These are phyloP conservation scores for Blumeria graminis DNA, from an alignment of 2,329 filamentous ascomycete genomes.

Conservation along the genomic window DNA sequence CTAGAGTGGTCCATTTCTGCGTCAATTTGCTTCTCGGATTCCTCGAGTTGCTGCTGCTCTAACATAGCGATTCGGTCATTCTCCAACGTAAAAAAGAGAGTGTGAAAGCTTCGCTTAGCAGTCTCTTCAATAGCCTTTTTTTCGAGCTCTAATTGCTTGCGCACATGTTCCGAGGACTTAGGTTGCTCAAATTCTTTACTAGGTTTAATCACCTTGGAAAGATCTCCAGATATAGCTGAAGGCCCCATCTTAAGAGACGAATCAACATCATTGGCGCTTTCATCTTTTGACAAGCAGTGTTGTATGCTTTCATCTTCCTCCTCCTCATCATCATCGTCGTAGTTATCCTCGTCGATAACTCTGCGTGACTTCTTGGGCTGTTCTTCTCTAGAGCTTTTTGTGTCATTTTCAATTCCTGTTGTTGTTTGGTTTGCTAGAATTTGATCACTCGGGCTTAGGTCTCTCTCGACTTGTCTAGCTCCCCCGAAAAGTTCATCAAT, in stretches of 20 bases:
- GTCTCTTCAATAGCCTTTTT: constrained; percentile 78
- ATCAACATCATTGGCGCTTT: constrained; percentile 26
- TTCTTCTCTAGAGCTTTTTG: constrained; percentile 24
- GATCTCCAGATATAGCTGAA: constrained; percentile 29
- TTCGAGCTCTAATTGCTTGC: constrained; percentile 79
- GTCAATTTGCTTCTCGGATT: constrained; percentile 87
- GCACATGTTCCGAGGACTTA: constrained; percentile 63
- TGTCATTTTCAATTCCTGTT: constrained; percentile 27
- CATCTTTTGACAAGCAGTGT: constrained; percentile 26
- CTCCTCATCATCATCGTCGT: constrained; percentile 65
- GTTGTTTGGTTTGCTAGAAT: constrained; percentile 16
- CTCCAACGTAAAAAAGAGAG: constrained; percentile 83
- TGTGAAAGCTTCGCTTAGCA: constrained; percentile 75
- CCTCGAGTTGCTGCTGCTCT: constrained; percentile 89
- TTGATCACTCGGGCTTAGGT: constrained; percentile 10
- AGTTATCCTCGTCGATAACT: constrained; percentile 64
- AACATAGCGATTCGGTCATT: constrained; percentile 91
- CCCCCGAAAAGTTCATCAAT: constrained; percentile 51
- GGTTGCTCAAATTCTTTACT: constrained; percentile 32
- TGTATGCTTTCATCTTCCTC: constrained; percentile 35
- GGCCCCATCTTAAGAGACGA: constrained; percentile 48
- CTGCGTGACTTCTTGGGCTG: constrained; percentile 47
- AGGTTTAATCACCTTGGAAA: constrained; percentile 16
- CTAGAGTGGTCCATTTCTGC: constrained; percentile 65
- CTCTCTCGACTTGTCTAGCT: constrained; percentile 10